phyloP scores from a whole-genome alignment of 352 stramenopile species.

The Aphanomyces euteiches region DNA sequence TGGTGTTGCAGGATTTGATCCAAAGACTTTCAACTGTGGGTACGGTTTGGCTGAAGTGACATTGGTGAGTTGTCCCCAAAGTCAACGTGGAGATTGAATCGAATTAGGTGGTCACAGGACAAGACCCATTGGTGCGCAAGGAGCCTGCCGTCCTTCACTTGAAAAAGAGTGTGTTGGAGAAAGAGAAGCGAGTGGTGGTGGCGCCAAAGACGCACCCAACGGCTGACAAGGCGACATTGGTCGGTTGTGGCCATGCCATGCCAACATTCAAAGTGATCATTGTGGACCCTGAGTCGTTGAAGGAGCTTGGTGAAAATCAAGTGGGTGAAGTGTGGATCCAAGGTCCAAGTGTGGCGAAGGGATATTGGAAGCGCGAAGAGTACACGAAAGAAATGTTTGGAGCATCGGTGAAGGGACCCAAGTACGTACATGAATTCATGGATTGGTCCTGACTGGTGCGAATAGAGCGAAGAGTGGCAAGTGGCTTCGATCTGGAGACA shows the following conservation, averaged over 20 bases:
- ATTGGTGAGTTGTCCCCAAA: not conserved
- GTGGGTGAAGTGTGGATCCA: constrained; percentile 7
- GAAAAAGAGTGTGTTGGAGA: not conserved
- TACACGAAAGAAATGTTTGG: constrained; percentile 53
- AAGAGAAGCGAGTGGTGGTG: not conserved
- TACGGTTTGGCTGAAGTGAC: not conserved
- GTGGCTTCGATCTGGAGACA: constrained; percentile 60
- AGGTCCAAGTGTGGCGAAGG: not conserved
- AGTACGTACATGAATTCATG: constrained; percentile 38
- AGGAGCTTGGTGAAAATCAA: not conserved
- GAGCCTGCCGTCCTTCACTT: not conserved
- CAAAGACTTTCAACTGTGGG: not conserved
- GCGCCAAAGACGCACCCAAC: not conserved
- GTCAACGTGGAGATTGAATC: not conserved
- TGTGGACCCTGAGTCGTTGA: not conserved
- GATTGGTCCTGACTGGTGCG: not conserved
- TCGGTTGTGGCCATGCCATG: constrained; percentile 4
- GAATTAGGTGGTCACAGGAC: not conserved
- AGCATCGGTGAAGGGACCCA: constrained; percentile 35
- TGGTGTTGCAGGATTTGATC: constrained; percentile 34
- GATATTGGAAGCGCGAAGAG: constrained; percentile 9
- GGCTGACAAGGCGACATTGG: constrained; percentile 34
- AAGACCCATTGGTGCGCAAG: not conserved
- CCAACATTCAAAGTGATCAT: not conserved
- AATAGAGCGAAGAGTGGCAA: constrained; percentile 5